These are phyloP conservation scores for Lentinula sp. DNA, from an alignment of 768 basidiomycete species.

Conservation along the genomic window DNA sequence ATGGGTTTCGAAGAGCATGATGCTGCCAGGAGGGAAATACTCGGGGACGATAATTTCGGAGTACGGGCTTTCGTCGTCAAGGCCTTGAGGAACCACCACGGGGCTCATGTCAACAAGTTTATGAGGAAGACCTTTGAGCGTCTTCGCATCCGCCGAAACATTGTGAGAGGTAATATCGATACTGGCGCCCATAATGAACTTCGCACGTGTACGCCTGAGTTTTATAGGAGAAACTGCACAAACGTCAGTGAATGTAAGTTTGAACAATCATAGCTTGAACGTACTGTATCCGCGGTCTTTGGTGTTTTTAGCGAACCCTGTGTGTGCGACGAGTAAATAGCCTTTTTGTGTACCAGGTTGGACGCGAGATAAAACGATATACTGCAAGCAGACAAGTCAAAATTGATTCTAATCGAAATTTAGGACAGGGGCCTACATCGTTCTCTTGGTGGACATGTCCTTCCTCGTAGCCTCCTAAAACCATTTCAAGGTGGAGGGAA, in stretches of 20 bases:
- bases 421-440: slow-evolving; percentile 52
- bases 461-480: slow-evolving; percentile 79
- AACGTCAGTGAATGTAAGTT: background rate
- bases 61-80: slow-evolving; percentile 63
- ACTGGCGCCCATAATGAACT: slow-evolving; percentile 75
- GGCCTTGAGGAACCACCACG: slow-evolving; percentile 52
- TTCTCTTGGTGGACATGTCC: slow-evolving; percentile 97
- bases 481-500: slow-evolving; percentile 87
- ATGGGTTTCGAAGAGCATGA: slow-evolving; percentile 89
- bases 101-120: slow-evolving; percentile 58
- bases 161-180: slow-evolving; percentile 66
- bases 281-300: slow-evolving; percentile 78
- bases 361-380: slow-evolving; percentile 89
- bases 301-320: slow-evolving; percentile 80
- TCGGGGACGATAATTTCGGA: slow-evolving; percentile 82
- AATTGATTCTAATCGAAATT: background rate
- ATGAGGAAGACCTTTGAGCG: slow-evolving; percentile 67
- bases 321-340: slow-evolving; percentile 87
- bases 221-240: slow-evolving; percentile 74
- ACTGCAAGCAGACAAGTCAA: slow-evolving; percentile 40
- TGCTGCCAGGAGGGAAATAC: slow-evolving; percentile 90
- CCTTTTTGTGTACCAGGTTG: slow-evolving; percentile 89
- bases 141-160: slow-evolving; percentile 37
- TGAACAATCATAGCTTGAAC: slow-evolving; percentile 14
- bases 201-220: slow-evolving; percentile 72